Evolutionary conservation across 306 rosid species (phyloP).

Genomic region (Pyrus pyrifolia): DNA sequence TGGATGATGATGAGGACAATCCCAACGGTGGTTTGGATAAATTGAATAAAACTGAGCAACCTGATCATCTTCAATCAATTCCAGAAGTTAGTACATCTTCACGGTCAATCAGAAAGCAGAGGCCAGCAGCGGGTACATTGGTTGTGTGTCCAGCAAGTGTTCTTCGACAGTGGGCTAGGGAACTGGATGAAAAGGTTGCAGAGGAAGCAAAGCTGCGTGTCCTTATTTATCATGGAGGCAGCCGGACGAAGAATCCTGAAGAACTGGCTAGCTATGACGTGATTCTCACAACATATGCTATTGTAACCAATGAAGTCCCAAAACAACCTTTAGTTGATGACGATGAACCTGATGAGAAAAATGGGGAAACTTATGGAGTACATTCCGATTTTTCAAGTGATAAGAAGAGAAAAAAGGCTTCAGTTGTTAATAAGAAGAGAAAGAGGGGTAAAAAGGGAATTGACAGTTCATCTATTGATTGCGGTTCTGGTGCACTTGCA

Average conservation of each 20-base stretch:
- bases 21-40: constrained; percentile 33
- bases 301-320: constrained; percentile 91
- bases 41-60: constrained; percentile 35
- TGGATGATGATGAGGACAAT: constrained; percentile 74
- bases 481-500: constrained; percentile 71
- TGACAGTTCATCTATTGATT: constrained; percentile 49
- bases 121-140: constrained; percentile 95
- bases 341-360: constrained; percentile 68
- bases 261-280: constrained; percentile 77
- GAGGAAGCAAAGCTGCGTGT: constrained; percentile 60
- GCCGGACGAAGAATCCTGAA: constrained; percentile 79
- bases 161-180: constrained; percentile 95
- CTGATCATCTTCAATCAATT: constrained; percentile 40
- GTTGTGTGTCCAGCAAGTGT: constrained; percentile 99
- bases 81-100: constrained; percentile 50
- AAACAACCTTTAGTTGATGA: constrained; percentile 83
- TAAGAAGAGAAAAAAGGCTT: constrained; percentile 67
- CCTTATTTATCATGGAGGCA: constrained; percentile 83
- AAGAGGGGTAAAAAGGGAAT: constrained; percentile 68
- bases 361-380: constrained; percentile 58
- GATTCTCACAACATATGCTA: constrained; percentile 86
- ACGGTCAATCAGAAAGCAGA: constrained; percentile 48
- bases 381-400: constrained; percentile 50
- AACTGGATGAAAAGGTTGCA: constrained; percentile 80
- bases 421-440: constrained; percentile 46